phyloP scores from a whole-genome alignment of 768 basidiomycete genomes.

The Mycena olivaceomarginata region DNA sequence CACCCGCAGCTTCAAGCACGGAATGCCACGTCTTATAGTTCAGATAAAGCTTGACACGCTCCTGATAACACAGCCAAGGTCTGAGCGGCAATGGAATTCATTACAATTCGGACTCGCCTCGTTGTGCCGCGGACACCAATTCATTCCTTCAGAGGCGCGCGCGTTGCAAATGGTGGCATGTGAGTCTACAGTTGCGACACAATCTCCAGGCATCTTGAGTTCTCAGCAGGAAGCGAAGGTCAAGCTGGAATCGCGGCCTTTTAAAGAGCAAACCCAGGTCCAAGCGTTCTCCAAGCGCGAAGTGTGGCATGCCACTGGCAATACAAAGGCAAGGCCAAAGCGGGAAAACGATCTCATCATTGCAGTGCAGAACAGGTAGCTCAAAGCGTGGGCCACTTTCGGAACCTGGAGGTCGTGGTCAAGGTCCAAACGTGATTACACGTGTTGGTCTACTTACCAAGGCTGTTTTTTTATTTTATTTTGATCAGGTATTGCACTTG shows the following conservation, averaged over 20 bases:
- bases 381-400: no score
- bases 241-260: neutral
- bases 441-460: neutral
- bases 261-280: neutral
- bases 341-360: neutral
- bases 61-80: conserved; percentile 38
- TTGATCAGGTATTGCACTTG: no score
- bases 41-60: conserved; percentile 57
- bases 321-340: neutral
- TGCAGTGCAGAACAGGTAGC: neutral
- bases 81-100: neutral
- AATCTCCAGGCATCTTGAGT: conserved; percentile 10
- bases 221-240: no score
- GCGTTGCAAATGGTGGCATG: conserved; percentile 17
- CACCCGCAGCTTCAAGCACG: conserved; percentile 49
- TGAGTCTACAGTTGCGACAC: conserved; percentile 8
- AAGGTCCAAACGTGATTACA: neutral
- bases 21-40: conserved; percentile 57
- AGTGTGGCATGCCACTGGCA: neutral
- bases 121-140: conserved; percentile 55
- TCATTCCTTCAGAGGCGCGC: neutral
- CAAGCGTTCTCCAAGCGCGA: neutral
- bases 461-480: neutral
- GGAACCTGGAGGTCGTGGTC: neutral
- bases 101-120: conserved; percentile 42